Conservation (phyloP, 805 yeast genomes). For the Yamadazyma akitaensis region DNA sequence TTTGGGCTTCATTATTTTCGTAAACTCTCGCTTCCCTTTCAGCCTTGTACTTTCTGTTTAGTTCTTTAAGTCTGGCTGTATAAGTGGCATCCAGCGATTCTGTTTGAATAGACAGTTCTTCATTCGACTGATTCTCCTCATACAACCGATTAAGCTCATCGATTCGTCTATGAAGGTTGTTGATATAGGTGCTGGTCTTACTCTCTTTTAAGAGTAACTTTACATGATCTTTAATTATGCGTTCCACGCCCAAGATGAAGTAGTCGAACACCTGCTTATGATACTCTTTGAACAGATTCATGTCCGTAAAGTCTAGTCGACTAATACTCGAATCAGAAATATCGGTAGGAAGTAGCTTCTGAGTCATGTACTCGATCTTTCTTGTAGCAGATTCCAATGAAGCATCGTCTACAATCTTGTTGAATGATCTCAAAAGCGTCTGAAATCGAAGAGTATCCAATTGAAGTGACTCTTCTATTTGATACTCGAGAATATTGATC, state of each 20-base stretch:
- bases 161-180: constrained; percentile 22
- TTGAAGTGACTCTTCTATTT: constrained; percentile 39
- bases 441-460: constrained; percentile 46
- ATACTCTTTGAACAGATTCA: constrained; percentile 25
- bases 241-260: constrained; percentile 57
- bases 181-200: constrained; percentile 21
- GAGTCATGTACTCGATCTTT: constrained; percentile 34
- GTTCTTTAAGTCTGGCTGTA: constrained; percentile 54
- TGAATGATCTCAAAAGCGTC: constrained; percentile 48
- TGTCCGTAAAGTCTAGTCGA: constrained; percentile 18
- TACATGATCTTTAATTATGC: constrained; percentile 56
- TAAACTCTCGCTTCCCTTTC: constrained; percentile 68
- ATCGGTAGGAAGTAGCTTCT: constrained; percentile 8
- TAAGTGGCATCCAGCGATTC: constrained; percentile 9
- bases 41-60: constrained; percentile 62
- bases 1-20: constrained; percentile 55
- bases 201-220: constrained; percentile 34
- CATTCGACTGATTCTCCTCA: constrained; percentile 17
- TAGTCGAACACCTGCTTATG: constrained; percentile 50
- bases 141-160: constrained; percentile 24
- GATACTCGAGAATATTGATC: constrained; percentile 34
- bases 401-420: constrained; percentile 53
- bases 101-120: constrained; percentile 5
- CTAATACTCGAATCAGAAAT: constrained; percentile 12
- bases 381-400: constrained; percentile 59